Percentiles rank a stretch among this genome's conserved stretches.
Evolutionary conservation across 441 rosid species (phyloP).

Genomic region (Adansonia rubrostipa): DNA sequence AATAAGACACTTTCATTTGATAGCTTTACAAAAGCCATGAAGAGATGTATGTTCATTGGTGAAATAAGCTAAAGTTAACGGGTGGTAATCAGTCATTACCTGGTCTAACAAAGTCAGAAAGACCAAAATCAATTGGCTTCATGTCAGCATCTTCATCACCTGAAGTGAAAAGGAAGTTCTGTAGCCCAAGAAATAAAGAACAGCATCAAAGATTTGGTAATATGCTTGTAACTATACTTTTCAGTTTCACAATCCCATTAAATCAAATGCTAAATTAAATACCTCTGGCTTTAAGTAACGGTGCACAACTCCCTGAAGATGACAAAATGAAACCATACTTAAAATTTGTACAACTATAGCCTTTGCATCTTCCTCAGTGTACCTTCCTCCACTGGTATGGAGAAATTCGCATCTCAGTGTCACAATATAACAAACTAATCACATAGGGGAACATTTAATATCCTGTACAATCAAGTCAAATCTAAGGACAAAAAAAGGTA

Average conservation of each 20-base stretch:
- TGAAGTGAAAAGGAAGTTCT: conserved; percentile 89
- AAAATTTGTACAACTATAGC: conserved; percentile 77
- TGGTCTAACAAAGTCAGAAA: conserved; percentile 84
- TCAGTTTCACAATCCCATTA: conserved; percentile 5
- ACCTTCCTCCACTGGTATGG: conserved; percentile 79
- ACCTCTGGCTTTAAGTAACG: conserved; percentile 98
- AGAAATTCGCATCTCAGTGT: conserved; percentile 23
- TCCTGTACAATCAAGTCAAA: background rate
- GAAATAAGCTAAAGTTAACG: conserved; percentile 11
- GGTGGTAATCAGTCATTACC: conserved; percentile 48
- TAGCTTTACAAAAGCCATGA: background rate
- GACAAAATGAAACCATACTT: conserved; percentile 86
- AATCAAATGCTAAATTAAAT: conserved; percentile 23
- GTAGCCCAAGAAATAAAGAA: conserved; percentile 31
- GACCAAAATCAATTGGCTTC: conserved; percentile 94
- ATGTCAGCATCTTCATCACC: conserved; percentile 75
- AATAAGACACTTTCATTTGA: background rate
- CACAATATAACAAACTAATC: conserved; percentile 13
- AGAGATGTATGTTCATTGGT: background rate
- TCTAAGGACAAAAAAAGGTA: background rate
- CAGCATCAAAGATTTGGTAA: background rate
- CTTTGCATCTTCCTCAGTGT: conserved; percentile 88
- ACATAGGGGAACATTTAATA: background rate
- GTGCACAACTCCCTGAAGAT: conserved; percentile 96
- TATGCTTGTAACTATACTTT: background rate